Evolutionary conservation across 2,329 filamentous ascomycete genomes (phyloP), one percentile per base, ranked within the genome.

Genomic region (Cryphonectria radicalis): DNA sequence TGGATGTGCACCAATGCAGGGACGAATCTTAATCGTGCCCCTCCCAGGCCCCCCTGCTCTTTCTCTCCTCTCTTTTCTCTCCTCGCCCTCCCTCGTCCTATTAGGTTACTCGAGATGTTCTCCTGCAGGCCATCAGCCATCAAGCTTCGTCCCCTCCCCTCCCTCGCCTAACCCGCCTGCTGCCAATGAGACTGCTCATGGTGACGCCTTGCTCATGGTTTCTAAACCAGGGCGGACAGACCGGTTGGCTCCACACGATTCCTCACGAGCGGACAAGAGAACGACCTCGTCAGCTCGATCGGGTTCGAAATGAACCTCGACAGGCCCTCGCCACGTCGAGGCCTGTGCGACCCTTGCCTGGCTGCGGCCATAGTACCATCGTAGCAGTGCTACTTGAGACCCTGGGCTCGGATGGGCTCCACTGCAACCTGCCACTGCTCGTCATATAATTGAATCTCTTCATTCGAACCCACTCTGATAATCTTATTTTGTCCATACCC

Each of bases 401-500:
- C 55, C 55, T 59, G 25, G 55, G 55, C 55, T 5, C 28, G 28
- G 55, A 19, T 59, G 55, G 32, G 55, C 55, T 59, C 55, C 55
- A 59, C 55, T 59, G 55, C 55, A 59, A 59, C 55, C 25, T 59
- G 55, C 55, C 55, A 35, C 55, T 59, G 55, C 11, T 59, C 25
- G 55, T 59, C 55, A 59, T 59, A 59, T 59, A 59, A 59, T 59
- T 59, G 55, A 59, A 59, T 59, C 55, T 59, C 55, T 59, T 59
- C 5, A 62, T 40, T 40, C 10, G 59, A 62, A 62, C 35, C 59
- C 59, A 62, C 59, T 62, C 59, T 62, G 32, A 62, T 62, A 62
- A 62, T 62, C 59, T 62, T 62, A 62, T 37, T 62, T 62, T 62
- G 4, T 40, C n/a, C 35, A 40, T 40, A 62, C 59, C 59, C 35